Conservation (phyloP, 495 filamentous ascomycete species). For the Hypoxylon fragiforme region DNA sequence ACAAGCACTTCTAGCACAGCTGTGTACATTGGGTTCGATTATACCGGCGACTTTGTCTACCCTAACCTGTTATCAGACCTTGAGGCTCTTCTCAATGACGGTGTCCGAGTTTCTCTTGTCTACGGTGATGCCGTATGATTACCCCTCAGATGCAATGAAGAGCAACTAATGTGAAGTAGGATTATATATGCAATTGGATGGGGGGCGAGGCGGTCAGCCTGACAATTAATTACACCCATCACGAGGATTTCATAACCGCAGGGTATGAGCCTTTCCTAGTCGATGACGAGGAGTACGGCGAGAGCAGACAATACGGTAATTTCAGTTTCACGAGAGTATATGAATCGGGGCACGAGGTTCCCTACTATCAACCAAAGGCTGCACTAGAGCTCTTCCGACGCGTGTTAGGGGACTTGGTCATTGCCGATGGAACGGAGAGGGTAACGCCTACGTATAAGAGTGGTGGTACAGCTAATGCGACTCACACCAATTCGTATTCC, state of each 20-base stretch:
- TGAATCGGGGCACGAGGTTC: slow-evolving; percentile 31
- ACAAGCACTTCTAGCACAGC: slow-evolving; percentile 42
- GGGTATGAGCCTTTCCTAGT: slow-evolving; percentile 52
- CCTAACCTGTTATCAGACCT: slow-evolving; percentile 49
- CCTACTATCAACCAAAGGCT: slow-evolving; percentile 48
- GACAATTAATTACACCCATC: slow-evolving; percentile 51
- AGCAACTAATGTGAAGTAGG: too few species aligned
- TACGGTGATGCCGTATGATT: slow-evolving; percentile 55
- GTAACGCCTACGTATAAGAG: slow-evolving; percentile 51
- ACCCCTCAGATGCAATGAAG: too few species aligned
- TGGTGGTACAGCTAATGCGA: slow-evolving; percentile 52
- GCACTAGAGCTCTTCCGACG: slow-evolving; percentile 44
- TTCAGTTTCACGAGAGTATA: slow-evolving; percentile 64
- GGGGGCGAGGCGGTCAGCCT: slow-evolving; percentile 62
- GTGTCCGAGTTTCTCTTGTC: slow-evolving; percentile 48
- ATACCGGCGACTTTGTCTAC: slow-evolving; percentile 54
- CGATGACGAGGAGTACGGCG: slow-evolving; percentile 39
- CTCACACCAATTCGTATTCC: slow-evolving; percentile 57
- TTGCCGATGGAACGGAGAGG: slow-evolving; percentile 27
- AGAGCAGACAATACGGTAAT: slow-evolving; percentile 58
- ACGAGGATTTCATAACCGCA: slow-evolving; percentile 48
- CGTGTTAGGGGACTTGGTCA: slow-evolving; percentile 29
- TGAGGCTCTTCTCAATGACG: slow-evolving; percentile 47
- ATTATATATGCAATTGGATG: slow-evolving; percentile 68
- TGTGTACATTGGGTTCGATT: slow-evolving; percentile 49